phyloP scores from a whole-genome alignment of 768 basidiomycete species.

The Tulasnella sp. region DNA sequence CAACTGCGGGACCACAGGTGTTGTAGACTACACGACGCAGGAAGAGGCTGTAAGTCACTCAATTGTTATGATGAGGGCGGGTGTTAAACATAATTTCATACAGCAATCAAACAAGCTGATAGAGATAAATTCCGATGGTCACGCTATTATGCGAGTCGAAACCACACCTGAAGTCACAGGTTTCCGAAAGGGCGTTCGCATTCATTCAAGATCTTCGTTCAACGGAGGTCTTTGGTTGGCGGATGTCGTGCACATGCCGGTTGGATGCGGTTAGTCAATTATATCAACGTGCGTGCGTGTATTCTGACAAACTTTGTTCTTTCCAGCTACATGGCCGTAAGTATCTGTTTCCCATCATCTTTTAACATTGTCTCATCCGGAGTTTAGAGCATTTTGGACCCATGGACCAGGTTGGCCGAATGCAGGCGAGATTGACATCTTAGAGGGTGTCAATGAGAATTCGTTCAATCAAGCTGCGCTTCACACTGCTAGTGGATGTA shows the following conservation, averaged over 20 bases:
- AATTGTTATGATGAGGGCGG: neutral
- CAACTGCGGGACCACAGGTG: neutral
- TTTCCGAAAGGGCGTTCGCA: slow-evolving; percentile 64
- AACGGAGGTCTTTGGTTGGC: slow-evolving; percentile 60
- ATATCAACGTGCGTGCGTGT: neutral
- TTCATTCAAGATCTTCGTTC: slow-evolving; percentile 47
- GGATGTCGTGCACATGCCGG: slow-evolving; percentile 82
- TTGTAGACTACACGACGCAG: slow-evolving; percentile 7
- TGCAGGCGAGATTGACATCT: slow-evolving; percentile 61
- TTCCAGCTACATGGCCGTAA: slow-evolving; percentile 51
- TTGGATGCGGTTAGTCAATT: slow-evolving; percentile 48
- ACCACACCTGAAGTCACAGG: slow-evolving; percentile 59
- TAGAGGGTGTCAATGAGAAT: slow-evolving; percentile 73
- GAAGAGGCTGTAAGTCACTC: slow-evolving; percentile 3
- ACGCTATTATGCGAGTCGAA: slow-evolving; percentile 81
- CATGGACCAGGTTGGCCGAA: slow-evolving; percentile 32
- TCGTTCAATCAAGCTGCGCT: slow-evolving; percentile 72
- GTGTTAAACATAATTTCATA: neutral
- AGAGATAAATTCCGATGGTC: slow-evolving; percentile 52
- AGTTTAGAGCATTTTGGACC: slow-evolving; percentile 35
- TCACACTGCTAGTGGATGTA: slow-evolving; percentile 63
- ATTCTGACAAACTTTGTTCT: neutral
- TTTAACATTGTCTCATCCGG: neutral
- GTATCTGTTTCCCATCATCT: slow-evolving; percentile 19
- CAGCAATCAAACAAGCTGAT: slow-evolving; percentile 39